Conservation (phyloP, 2,329 filamentous ascomycete genomes). For the Teratosphaeria pseudoeucalypti region DNA sequence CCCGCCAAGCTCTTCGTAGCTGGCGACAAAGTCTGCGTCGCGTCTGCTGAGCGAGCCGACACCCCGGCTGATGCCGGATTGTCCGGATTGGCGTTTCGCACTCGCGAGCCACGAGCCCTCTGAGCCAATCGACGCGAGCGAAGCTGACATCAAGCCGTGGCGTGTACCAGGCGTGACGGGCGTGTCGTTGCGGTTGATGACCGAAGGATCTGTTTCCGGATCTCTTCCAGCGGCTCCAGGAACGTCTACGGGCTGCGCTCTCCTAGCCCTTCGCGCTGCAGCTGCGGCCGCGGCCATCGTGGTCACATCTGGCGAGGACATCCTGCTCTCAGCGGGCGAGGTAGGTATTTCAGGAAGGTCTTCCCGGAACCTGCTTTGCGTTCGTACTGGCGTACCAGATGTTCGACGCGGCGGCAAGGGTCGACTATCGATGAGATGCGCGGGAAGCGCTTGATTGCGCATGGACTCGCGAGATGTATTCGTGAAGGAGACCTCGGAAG, state of each 20-base stretch:
- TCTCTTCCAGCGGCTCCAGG: constrained; percentile 1
- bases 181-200: constrained; percentile 30
- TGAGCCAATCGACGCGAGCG: constrained; percentile 85
- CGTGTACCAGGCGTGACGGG: constrained; percentile 19
- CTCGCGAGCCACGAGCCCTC: constrained; percentile 87
- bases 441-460: constrained; percentile 43
- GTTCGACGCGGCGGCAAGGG: constrained; percentile 34
- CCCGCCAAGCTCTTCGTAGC: constrained; percentile 54
- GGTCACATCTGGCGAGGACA: constrained; percentile 65
- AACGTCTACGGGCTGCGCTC: constrained; percentile 7
- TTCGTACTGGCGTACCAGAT: constrained; percentile 59
- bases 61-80: constrained; percentile 37
- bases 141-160: constrained; percentile 55
- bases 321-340: constrained; percentile 73
- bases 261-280: constrained; percentile 29
- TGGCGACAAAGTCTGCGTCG: constrained; percentile 45
- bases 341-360: constrained; percentile 78
- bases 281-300: constrained; percentile 29
- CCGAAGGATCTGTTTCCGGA: constrained; percentile 1
- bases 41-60: constrained; percentile 33
- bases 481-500: constrained; percentile 65
- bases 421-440: constrained; percentile 33
- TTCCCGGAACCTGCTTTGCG: constrained; percentile 83
- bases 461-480: constrained; percentile 89
- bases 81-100: constrained; percentile 38